Evolutionary conservation across 2,329 filamentous ascomycete genomes (phyloP).

Genomic region (Aureobasidium vineae): DNA sequence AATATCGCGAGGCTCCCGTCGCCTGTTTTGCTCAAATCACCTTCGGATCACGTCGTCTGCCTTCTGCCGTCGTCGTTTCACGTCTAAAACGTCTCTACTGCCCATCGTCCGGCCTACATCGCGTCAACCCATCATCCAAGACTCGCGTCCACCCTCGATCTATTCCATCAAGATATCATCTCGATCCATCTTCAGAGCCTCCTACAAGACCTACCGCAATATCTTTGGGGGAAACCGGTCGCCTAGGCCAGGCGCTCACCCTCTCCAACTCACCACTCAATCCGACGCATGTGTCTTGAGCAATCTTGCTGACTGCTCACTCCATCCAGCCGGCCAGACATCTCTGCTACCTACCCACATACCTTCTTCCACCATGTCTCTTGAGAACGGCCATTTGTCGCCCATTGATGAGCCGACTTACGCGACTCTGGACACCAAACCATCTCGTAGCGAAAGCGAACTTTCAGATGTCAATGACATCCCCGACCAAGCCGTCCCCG

Average conservation of each 20-base stretch:
- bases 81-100: not conserved
- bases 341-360: constrained; percentile 61
- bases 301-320: constrained; percentile 45
- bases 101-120: not conserved
- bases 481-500: constrained; percentile 41
- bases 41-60: not conserved
- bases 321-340: constrained; percentile 58
- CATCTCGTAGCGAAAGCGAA: constrained; percentile 68
- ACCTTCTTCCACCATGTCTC: constrained; percentile 49
- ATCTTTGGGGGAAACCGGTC: constrained; percentile 44
- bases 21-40: not conserved
- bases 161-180: constrained; percentile 38
- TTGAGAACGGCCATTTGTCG: constrained; percentile 65
- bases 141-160: constrained; percentile 25
- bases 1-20: not conserved
- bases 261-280: constrained; percentile 37
- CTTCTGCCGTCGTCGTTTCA: not conserved
- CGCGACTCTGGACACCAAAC: constrained; percentile 46
- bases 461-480: constrained; percentile 67
- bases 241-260: constrained; percentile 39
- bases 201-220: constrained; percentile 32
- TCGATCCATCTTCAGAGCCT: constrained; percentile 40
- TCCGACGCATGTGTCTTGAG: constrained; percentile 34
- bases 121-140: constrained; percentile 12
- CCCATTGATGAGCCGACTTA: constrained; percentile 51